Evolutionary conservation across 495 filamentous ascomycete species (phyloP), one percentile per base, ranked within the genome.

Genomic region (Massariosphaeria phaeospora): DNA sequence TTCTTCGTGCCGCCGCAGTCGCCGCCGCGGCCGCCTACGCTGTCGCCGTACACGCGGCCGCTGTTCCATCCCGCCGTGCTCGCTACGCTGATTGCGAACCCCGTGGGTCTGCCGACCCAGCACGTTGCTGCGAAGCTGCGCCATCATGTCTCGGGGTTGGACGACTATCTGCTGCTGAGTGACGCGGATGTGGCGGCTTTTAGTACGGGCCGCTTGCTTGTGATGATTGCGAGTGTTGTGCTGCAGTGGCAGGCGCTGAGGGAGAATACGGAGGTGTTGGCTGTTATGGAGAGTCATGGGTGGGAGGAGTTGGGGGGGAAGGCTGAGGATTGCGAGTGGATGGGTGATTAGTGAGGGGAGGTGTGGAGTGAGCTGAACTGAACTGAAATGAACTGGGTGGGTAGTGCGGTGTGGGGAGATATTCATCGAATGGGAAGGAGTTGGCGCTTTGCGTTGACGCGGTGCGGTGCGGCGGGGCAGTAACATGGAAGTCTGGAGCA

Each of bases 81-180:
- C 17, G 8, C 43, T 0, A 56, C 43, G 7, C 34, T 56, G 1
- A 40, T 49, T 9, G 24, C 18, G 0, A 27, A 25, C 10, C 49
- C 49, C 2, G 24, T n/a, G 38, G 49, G 40, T 21, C 44, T 24
- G 7, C 5, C 7, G 11, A 53, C 49, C 12, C 18, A 34, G 26
- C 24, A 21, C n/a, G 0, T 45, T 2, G 6, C 8, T 6, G 49
- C 43, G 1, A 46, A 41, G 21, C 48, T 56, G 52, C 3, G n/a
- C 17, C 52, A 56, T 26, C 44, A 48, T 38, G 35, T 49, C n/a
- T 48, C 52, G n/a, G 18, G 13, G 11, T 26, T 56, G 2, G 52
- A 56, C 25, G 27, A 30, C 7, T 33, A 17, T 5, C 24, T 56
- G 23, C 12, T 56, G 1, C 23, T 48, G 10, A n/a, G 13, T 1